A percentile compares a stretch with the other conserved stretches of the same genome.
Conservation (phyloP, 1,284 basidiomycete species). For the Tausonia pullulans region DNA sequence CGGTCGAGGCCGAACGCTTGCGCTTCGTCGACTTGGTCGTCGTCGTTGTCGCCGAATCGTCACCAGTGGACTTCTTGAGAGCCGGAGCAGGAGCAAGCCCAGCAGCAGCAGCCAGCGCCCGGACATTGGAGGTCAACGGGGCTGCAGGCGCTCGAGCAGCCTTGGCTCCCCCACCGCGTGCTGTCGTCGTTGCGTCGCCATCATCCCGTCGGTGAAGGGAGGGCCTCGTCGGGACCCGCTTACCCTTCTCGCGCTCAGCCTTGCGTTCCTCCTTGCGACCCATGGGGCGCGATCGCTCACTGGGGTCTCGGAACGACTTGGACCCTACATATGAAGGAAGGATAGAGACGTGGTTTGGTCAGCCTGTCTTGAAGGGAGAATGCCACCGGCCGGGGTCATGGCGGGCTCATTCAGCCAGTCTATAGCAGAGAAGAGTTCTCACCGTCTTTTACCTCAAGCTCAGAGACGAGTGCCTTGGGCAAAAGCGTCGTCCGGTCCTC, state of each 20-base stretch:
- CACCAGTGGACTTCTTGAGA: neutral
- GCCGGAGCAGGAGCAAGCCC: neutral
- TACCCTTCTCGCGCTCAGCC: slow-evolving; percentile 43
- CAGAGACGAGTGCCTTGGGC: slow-evolving; percentile 25
- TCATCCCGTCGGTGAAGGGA: slow-evolving; percentile 31
- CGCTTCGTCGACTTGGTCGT: slow-evolving; percentile 20
- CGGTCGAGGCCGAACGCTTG: slow-evolving; percentile 2
- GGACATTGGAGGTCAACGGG: slow-evolving; percentile 23
- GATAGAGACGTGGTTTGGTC: neutral
- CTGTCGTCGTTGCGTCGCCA: too few species aligned
- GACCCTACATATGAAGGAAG: neutral
- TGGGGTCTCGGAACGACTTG: neutral
- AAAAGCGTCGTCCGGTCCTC: slow-evolving; percentile 25
- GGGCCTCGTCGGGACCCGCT: slow-evolving; percentile 50
- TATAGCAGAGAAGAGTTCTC: slow-evolving; percentile 2
- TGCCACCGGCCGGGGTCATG: neutral
- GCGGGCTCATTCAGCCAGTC: neutral
- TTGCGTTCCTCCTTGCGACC: slow-evolving; percentile 53
- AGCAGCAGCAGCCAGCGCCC: neutral
- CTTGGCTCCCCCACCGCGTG: too few species aligned
- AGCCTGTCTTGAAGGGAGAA: neutral
- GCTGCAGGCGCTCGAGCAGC: neutral
- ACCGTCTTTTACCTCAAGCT: slow-evolving; percentile 27
- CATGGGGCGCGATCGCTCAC: neutral
- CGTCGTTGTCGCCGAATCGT: slow-evolving; percentile 16